Conservation (phyloP, 805 yeast genomes). For the Komagataella ulmi region DNA sequence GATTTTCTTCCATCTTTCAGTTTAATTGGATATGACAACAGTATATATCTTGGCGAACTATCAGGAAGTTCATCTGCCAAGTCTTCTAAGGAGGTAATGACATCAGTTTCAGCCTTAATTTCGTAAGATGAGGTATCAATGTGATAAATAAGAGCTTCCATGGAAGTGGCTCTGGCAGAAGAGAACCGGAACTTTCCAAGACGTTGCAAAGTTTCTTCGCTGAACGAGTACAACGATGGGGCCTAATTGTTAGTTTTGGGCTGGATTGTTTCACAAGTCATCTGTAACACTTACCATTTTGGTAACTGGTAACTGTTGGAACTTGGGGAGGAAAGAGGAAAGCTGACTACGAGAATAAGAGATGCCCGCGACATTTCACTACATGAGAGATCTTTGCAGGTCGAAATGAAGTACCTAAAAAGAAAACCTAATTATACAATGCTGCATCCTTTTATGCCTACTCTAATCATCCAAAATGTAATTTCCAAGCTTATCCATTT, state of each 20-base stretch:
- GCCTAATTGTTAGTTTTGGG: conserved; percentile 13
- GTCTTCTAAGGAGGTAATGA: conserved; percentile 39
- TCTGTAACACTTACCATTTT: background rate
- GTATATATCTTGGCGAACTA: conserved; percentile 62
- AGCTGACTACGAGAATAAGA: background rate
- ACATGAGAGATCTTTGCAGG: background rate
- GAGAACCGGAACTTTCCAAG: conserved; percentile 64
- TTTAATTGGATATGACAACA: conserved; percentile 65
- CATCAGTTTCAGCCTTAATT: conserved; percentile 34
- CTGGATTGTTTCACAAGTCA: background rate
- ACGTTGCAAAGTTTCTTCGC: conserved; percentile 42
- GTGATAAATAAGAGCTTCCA: conserved; percentile 49
- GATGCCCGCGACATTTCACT: background rate
- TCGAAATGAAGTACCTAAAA: too few relatives aligned
- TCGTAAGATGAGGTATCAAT: conserved; percentile 46
- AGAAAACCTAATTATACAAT: background rate
- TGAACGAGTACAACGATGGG: conserved; percentile 45
- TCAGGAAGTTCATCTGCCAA: conserved; percentile 71
- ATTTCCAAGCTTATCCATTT: conserved; percentile 75
- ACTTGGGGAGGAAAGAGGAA: background rate
- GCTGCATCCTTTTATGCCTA: background rate
- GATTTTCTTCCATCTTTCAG: conserved; percentile 59
- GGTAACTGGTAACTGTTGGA: background rate
- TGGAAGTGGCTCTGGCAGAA: conserved; percentile 46
- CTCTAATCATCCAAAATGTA: conserved; percentile 44